Evolutionary conservation across 768 basidiomycete genomes (phyloP).

Genomic region (Kwoniella europaea): DNA sequence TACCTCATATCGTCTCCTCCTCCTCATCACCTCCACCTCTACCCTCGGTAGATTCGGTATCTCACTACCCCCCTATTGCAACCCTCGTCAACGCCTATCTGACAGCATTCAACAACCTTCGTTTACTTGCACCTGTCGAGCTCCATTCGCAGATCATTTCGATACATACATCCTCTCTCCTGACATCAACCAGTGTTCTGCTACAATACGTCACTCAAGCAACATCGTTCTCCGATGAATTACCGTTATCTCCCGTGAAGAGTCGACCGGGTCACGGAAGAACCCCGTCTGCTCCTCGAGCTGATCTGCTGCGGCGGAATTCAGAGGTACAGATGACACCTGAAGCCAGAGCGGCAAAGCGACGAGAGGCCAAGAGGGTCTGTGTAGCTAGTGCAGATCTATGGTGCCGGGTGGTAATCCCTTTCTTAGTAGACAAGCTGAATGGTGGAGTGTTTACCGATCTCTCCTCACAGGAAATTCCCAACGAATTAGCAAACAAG

Average conservation of each 20-base stretch:
- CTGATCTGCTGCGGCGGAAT: slow-evolving; percentile 42
- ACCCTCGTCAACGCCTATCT: slow-evolving; percentile 73
- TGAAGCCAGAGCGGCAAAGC: slow-evolving; percentile 34
- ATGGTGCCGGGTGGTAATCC: slow-evolving; percentile 30
- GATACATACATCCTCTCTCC: slow-evolving; percentile 28
- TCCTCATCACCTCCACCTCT: slow-evolving; percentile 64
- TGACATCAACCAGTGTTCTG: slow-evolving; percentile 17
- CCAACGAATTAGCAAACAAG: slow-evolving; percentile 16
- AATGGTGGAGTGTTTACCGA: slow-evolving; percentile 24
- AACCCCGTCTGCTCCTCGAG: slow-evolving; percentile 42
- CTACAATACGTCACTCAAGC: slow-evolving; percentile 21
- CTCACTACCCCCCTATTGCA: slow-evolving; percentile 77
- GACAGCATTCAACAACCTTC: slow-evolving; percentile 75
- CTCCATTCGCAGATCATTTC: slow-evolving; percentile 53
- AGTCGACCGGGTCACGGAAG: slow-evolving; percentile 28
- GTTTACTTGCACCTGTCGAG: slow-evolving; percentile 74
- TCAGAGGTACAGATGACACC: slow-evolving; percentile 43
- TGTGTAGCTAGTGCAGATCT: slow-evolving; percentile 35
- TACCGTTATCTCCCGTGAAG: slow-evolving; percentile 1
- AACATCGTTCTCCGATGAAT: slow-evolving; percentile 6
- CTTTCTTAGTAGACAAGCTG: slow-evolving; percentile 23
- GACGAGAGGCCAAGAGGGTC: slow-evolving; percentile 30
- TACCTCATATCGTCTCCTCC: slow-evolving; percentile 17
- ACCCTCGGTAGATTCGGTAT: slow-evolving; percentile 58
- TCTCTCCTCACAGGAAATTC: neutral